Base-by-base conservation (phyloP, 148 eudicot genomes). In the Pharnaceum exiguum region DNA sequence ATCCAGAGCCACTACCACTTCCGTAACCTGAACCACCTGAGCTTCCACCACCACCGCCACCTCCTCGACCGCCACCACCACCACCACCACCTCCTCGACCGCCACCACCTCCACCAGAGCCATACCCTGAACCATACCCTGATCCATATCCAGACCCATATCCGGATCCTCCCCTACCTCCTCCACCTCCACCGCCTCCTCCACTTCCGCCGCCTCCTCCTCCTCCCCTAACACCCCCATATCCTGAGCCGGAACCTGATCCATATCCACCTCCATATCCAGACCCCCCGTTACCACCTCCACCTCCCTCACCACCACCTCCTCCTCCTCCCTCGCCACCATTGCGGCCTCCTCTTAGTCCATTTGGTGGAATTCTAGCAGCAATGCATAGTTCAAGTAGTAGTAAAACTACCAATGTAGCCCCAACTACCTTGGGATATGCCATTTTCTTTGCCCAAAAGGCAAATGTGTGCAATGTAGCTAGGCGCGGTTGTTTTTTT, bases 311-410 rank as follows among this genome's bases (percentile, higher is more conserved):
- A 5, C 68, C 67, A 4, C 58, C 53, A 0, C 69, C 68, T 11
- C 52, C 50, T 10, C 56, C 26, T 0, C 69, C 60, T 6, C 65
- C n/a, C n/a, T n/a, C n/a, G n/a, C n/a, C n/a, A n/a, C n/a, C n/a
- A n/a, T n/a, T n/a, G n/a, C n/a, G n/a, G n/a, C n/a, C n/a, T n/a
- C n/a, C n/a, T 52, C 1, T 45, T 51, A 21, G 15, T n/a, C 54
- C 54, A 16, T 49, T 23, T 25, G 74, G 65, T 11, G 35, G 31
- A 5, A 69, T 42, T 63, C 79, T 75, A 15, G 66, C 72, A 15
- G 62, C 69, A 62, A 71, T 30, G 54, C 79, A 71, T 16, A 75
- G 56, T 23, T 75, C 72, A 46, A 75, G 51, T 17, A 75, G 62
- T 42, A 75, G 55, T 24, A 75, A 38, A 57, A 51, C 62, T 37